phyloP scores from a whole-genome alignment of 2,329 filamentous ascomycete species.

The Chaetomiaceae sp. region DNA sequence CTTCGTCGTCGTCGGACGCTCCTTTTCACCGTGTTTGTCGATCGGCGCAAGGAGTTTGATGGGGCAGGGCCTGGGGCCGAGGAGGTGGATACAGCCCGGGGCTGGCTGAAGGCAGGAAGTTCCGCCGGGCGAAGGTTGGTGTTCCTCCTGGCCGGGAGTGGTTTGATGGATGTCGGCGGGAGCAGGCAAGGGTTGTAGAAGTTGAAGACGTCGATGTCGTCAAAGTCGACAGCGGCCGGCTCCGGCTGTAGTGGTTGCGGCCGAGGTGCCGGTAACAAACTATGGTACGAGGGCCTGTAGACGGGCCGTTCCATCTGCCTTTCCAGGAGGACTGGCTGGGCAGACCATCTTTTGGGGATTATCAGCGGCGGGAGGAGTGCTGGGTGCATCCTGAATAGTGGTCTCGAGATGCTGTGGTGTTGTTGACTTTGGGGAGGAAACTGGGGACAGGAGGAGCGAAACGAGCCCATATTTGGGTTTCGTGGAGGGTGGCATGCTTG shows the following conservation, averaged over 20 bases:
- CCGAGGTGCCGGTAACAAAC: background rate
- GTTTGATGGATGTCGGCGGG: conserved; percentile 7
- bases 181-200: conserved; percentile 21
- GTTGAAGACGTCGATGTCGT: conserved; percentile 17
- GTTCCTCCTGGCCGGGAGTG: background rate
- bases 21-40: background rate
- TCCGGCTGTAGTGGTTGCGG: background rate
- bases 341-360: background rate
- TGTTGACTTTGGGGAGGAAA: background rate
- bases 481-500: background rate
- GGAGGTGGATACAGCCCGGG: background rate
- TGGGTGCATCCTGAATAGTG: conserved; percentile 6
- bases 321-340: background rate
- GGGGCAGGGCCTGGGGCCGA: background rate
- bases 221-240: background rate
- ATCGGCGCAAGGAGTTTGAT: no score
- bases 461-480: conserved; percentile 1
- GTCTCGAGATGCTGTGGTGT: background rate
- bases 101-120: background rate
- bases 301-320: background rate
- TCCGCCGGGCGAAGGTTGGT: background rate
- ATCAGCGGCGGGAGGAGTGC: conserved; percentile 6
- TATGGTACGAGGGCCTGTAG: background rate
- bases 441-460: background rate
- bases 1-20: background rate